Conservation (phyloP, 495 filamentous ascomycete genomes). For the Achaetomiella virescens region DNA sequence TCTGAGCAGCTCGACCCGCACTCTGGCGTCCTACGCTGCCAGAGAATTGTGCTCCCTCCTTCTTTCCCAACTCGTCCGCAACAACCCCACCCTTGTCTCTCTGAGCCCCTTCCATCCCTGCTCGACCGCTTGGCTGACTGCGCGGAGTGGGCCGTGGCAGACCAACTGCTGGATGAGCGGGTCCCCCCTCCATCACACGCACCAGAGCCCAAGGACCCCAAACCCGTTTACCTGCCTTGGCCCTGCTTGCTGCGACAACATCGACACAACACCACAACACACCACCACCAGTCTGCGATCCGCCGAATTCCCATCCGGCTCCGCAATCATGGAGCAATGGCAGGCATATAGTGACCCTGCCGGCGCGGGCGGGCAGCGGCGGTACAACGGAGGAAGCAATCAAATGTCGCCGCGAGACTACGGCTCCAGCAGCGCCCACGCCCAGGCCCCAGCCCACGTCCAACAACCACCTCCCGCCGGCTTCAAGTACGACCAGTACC, state of each 20-base stretch:
- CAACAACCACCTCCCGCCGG: constrained; percentile 51
- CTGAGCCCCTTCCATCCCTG: constrained; percentile 1
- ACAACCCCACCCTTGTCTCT: not conserved
- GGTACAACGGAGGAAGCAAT: constrained; percentile 44
- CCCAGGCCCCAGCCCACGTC: constrained; percentile 25
- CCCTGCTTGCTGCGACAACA: constrained; percentile 1
- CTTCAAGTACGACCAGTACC: constrained; percentile 71
- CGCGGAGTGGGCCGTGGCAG: not conserved
- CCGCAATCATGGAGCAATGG: constrained; percentile 52
- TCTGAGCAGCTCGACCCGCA: too few species aligned
- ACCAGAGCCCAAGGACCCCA: constrained; percentile 8
- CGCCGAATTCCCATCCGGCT: not conserved
- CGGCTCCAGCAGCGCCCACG: constrained; percentile 16
- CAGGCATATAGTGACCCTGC: constrained; percentile 44
- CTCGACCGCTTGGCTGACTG: constrained; percentile 2
- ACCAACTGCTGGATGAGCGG: constrained; percentile 10
- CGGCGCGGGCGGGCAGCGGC: constrained; percentile 39
- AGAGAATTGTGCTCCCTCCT: not conserved
- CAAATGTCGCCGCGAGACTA: constrained; percentile 44
- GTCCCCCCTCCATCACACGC: constrained; percentile 3
- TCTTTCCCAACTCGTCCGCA: not conserved
- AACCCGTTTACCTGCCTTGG: constrained; percentile 1
- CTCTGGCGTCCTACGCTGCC: too few species aligned
- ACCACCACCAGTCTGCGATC: not conserved
- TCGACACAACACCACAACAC: constrained; percentile 2